Conservation (phyloP, 1,139 yeast genomes). For the Hemisphaericaspora xylanilytica region DNA sequence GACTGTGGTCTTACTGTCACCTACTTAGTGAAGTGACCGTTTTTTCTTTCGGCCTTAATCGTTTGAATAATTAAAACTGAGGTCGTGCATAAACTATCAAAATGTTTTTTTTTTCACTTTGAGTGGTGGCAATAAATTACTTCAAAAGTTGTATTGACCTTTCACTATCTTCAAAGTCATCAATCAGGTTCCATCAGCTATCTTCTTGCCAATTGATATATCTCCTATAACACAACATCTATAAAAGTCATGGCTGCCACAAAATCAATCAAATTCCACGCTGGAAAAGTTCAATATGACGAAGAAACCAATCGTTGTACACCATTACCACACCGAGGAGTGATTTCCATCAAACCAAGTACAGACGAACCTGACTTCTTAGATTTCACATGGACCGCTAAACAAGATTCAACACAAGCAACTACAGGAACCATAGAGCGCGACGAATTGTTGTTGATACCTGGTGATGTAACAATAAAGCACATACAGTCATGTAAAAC, state of each 20-base stretch:
- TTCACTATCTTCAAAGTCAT: too few species aligned
- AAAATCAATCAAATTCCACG: conserved; percentile 57
- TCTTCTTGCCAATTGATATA: background rate
- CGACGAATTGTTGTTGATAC: conserved; percentile 77
- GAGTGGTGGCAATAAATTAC: conserved; percentile 10
- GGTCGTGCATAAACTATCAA: background rate
- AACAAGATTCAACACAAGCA: conserved; percentile 26
- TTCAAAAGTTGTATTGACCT: too few species aligned
- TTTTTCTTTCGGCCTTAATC: too few species aligned
- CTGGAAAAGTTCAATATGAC: conserved; percentile 79
- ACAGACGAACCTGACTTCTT: conserved; percentile 51
- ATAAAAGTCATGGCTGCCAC: conserved; percentile 10
- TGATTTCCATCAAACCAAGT: conserved; percentile 60
- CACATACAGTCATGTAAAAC: conserved; percentile 71
- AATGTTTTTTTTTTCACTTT: conserved; percentile 4
- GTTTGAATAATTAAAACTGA: too few species aligned
- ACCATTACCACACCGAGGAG: conserved; percentile 77
- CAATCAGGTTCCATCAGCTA: background rate
- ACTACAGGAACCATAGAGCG: conserved; percentile 41
- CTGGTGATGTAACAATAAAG: conserved; percentile 89
- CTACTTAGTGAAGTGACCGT: background rate
- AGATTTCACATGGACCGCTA: conserved; percentile 46
- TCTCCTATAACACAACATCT: background rate
- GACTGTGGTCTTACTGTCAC: background rate
- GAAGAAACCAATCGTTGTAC: conserved; percentile 69